Evolutionary conservation across 192 early-diverging fungal species (phyloP).

Genomic region (Coemansia sp.): DNA sequence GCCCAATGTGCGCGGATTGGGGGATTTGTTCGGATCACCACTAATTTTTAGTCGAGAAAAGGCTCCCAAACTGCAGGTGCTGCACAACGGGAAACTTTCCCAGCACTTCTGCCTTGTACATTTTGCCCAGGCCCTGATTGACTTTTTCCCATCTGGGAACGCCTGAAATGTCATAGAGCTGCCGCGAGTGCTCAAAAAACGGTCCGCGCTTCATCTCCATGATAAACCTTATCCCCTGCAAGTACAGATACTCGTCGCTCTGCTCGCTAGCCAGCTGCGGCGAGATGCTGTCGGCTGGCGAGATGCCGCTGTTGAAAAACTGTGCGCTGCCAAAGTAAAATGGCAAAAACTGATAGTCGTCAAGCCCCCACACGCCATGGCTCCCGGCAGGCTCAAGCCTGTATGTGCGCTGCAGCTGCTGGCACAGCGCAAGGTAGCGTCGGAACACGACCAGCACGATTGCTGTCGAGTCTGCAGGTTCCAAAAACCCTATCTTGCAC

Average conservation of each 20-base stretch:
- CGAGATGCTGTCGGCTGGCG: constrained; percentile 72
- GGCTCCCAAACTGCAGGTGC: constrained; percentile 69
- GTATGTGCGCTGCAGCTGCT: constrained; percentile 78
- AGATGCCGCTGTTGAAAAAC: constrained; percentile 66
- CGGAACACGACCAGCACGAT: constrained; percentile 73
- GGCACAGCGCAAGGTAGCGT: constrained; percentile 76
- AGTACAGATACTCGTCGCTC: constrained; percentile 79
- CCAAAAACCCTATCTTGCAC: constrained; percentile 63
- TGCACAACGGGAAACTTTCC: constrained; percentile 78
- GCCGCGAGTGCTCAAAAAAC: constrained; percentile 73
- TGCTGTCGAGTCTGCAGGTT: constrained; percentile 63
- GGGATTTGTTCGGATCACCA: not conserved
- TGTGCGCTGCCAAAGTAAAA: constrained; percentile 93
- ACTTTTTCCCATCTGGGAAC: constrained; percentile 72
- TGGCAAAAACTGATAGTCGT: constrained; percentile 95
- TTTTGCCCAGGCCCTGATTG: constrained; percentile 71
- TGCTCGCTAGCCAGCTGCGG: constrained; percentile 54
- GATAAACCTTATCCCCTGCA: constrained; percentile 81
- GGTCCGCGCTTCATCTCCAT: constrained; percentile 66
- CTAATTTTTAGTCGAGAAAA: constrained; percentile 39
- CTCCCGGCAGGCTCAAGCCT: constrained; percentile 92
- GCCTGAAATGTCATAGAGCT: constrained; percentile 76
- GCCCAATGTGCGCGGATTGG: too few relatives aligned
- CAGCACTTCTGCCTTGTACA: constrained; percentile 73
- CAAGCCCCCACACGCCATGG: constrained; percentile 97